Evolutionary conservation across 139 green algal species (phyloP), one percentile per base, ranked within the genome.

Genomic region (Edaphochlamys debaryana): DNA sequence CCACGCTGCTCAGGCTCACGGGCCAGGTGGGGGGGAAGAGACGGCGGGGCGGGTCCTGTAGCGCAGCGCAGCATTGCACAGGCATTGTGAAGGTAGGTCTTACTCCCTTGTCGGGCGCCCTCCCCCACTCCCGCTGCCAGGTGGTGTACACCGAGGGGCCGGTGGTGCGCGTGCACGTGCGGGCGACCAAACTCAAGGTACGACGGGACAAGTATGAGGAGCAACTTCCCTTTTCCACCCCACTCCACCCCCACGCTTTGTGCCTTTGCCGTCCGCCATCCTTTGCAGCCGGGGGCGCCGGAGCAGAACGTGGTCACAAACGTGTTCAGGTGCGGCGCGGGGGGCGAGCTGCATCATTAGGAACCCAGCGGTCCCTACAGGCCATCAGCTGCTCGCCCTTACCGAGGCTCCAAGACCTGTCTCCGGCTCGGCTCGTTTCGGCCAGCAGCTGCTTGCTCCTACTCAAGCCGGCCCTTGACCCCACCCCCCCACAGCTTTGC

Each of bases 81-180:
- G 19, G 19, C 13, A 22, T 22, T n/a, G 19, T 25, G 5, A 9
- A 63, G 23, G 19, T 9, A 17, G 19, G 19, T 32, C 54, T 9
- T 29, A 22, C 54, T 22, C 54, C 23, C 6, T 22, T 9, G 19
- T 9, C 54, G 22, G 22, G 6, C 54, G 20, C 54, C 19, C 19
- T 32, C 15, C 54, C 20, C 54, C 23, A 29, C 45, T 9, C 45
- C 45, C 11, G 45, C 45, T 54, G 45, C 13, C 77, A 89, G 85
- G 79, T 90, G 42, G 82, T 88, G 64, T 90, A 82, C 78, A 83
- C 79, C 29, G 36, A 71, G 15, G 87, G 87, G 2, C 54, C 67
- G 0, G 64, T 90, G 41, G 52, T 90, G 71, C 82, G 87, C 4
- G 87, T 90, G 70, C 82, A 84, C 50, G 82, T 88, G n/a, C 52